These are phyloP conservation scores for Crithidia acanthocephali DNA, from an alignment of 208 protist species.

Conservation along the genomic window DNA sequence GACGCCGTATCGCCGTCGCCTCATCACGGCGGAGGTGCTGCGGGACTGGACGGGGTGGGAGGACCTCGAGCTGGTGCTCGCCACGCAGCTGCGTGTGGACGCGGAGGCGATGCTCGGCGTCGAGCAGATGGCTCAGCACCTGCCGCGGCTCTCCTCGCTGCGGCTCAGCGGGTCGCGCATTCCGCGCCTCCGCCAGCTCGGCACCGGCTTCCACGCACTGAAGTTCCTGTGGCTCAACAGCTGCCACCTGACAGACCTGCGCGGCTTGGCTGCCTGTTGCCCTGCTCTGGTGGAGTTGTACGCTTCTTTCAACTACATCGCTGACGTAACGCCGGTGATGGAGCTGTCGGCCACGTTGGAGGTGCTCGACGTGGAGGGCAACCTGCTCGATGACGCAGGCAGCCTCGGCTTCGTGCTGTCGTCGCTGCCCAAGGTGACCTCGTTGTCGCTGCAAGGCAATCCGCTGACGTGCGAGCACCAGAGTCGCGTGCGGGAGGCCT, in stretches of 20 bases:
- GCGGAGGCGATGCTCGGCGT: conserved; percentile 58
- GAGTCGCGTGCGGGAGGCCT: conserved; percentile 21
- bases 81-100: conserved; percentile 74
- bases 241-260: conserved; percentile 62
- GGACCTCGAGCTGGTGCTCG: conserved; percentile 68
- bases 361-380: conserved; percentile 89
- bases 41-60: conserved; percentile 78
- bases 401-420: conserved; percentile 41
- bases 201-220: conserved; percentile 58
- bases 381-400: conserved; percentile 53
- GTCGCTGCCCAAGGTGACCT: conserved; percentile 47
- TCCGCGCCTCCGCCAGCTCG: conserved; percentile 72
- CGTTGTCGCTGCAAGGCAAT: conserved; percentile 77
- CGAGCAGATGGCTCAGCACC: conserved; percentile 48
- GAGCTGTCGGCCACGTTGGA: conserved; percentile 71
- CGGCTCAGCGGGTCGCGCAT: conserved; percentile 72
- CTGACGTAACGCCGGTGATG: conserved; percentile 61
- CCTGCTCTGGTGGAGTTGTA: conserved; percentile 82
- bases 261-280: conserved; percentile 69
- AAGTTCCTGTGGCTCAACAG: conserved; percentile 84
- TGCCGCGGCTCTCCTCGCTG: conserved; percentile 69
- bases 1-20: conserved; percentile 27
- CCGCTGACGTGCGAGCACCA: conserved; percentile 41
- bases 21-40: conserved; percentile 69
- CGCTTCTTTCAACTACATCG: conserved; percentile 81